Base-by-base conservation (phyloP, 495 filamentous ascomycete genomes). In the Neurospora africana region DNA sequence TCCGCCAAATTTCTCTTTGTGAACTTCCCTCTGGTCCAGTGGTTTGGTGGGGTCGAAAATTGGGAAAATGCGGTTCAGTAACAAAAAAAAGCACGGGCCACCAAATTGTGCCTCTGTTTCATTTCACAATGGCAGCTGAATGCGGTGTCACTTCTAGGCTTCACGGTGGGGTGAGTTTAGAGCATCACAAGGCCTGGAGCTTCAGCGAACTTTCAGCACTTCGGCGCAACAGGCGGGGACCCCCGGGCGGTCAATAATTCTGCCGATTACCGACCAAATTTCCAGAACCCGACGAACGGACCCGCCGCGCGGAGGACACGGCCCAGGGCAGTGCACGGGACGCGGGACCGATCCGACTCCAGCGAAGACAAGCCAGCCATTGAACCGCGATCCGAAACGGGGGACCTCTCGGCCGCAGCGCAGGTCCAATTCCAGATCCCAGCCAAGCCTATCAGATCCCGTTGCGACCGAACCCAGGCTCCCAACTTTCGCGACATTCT, bases 1-100 rank as follows among this genome's bases (percentile, higher is more conserved):
- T 72, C 73, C 69, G 75, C 76, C 72, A 79, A 77, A 78, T 79
- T 78, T 77, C 75, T 44, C 75, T 72, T 73, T 71, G 68, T 69
- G 72, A 74, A 69, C 70, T 33, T n/a, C n/a, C n/a, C n/a, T n/a
- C n/a, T n/a, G n/a, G 53, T 61, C 53, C 53, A 61, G 53, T 61
- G 15, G 36, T 78, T 61, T 80, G 75, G 78, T 80, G 78, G 78
- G 78, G 78, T 80, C 76, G 74, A 80, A 80, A 80, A 74, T 79
- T 78, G 77, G 72, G 69, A 79, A 78, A 77, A 43, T 77, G 75
- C 74, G 73, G 53, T 71, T 23, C 58, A 65, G 47, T 68, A 71
- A 70, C 68, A 17, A 39, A 11, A 17, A 39, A 11, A 53, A 44
- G 47, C 41, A 36, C 61, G 61, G 13, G 19, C 17, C 33, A 67